Conservation (phyloP, 352 stramenopile species). For the Pythium periplocum region DNA sequence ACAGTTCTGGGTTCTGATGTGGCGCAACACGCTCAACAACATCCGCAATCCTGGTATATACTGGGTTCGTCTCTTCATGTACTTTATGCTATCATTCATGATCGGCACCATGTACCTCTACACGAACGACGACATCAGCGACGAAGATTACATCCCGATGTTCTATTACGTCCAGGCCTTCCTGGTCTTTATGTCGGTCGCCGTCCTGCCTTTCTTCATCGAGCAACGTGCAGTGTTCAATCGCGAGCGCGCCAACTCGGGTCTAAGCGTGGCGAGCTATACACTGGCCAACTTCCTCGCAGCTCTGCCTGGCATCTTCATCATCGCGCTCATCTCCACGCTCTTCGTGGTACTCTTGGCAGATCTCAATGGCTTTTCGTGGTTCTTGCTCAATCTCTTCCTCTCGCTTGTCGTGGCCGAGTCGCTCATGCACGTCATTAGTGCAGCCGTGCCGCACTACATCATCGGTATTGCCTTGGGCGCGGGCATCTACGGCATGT, state of each 20-base stretch:
- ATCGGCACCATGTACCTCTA: conserved; percentile 65
- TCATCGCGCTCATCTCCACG: conserved; percentile 35
- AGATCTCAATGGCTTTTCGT: conserved; percentile 27
- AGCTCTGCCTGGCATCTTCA: conserved; percentile 36
- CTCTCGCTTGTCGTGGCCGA: conserved; percentile 42
- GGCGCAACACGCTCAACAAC: conserved; percentile 60
- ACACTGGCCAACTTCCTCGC: conserved; percentile 46
- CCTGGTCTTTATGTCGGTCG: conserved; percentile 87
- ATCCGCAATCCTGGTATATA: conserved; percentile 63
- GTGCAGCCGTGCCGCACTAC: conserved; percentile 40
- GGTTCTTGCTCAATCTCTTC: conserved; percentile 40
- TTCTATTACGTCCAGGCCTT: conserved; percentile 87
- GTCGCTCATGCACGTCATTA: conserved; percentile 42
- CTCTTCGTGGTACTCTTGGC: conserved; percentile 26
- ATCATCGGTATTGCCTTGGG: conserved; percentile 50
- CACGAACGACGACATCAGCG: conserved; percentile 35
- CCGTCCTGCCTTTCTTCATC: conserved; percentile 84
- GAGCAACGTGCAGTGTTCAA: conserved; percentile 66
- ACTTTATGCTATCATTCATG: conserved; percentile 66
- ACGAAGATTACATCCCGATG: conserved; percentile 42
- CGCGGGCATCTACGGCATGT: conserved; percentile 48
- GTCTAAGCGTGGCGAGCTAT: conserved; percentile 48
- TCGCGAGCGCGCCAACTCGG: conserved; percentile 58
- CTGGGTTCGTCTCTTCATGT: conserved; percentile 67
- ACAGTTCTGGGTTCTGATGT: conserved; percentile 41